Evolutionary conservation across 345 rosid genomes (phyloP).

Genomic region (Erodium maritimum): DNA sequence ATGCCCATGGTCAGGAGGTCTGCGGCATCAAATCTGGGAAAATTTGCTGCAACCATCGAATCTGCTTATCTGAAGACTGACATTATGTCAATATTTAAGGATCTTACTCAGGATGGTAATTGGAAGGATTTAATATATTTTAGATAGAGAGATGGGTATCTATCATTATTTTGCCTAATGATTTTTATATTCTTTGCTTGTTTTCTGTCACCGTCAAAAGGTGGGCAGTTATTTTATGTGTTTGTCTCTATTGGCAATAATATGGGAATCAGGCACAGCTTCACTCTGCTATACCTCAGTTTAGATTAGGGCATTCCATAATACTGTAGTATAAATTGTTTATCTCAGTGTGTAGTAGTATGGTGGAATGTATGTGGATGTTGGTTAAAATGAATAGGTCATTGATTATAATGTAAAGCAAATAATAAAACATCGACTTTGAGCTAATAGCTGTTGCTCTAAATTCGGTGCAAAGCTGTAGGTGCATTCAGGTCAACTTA

Average conservation of each 20-base stretch:
- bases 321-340: too few relatives aligned
- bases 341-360: too few relatives aligned
- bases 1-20: constrained; percentile 99
- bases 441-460: too few relatives aligned
- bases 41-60: constrained; percentile 90
- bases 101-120: constrained; percentile 93
- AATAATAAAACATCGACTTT: not conserved
- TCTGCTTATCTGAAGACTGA: constrained; percentile 70
- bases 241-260: not conserved
- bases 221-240: not conserved
- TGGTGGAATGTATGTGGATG: too few relatives aligned
- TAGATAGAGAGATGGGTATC: not conserved
- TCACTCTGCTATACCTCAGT: not conserved
- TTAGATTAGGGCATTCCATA: too few relatives aligned
- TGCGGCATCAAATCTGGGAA: constrained; percentile 85
- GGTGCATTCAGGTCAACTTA: too few relatives aligned
- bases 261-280: not conserved
- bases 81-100: constrained; percentile 80
- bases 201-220: too few relatives aligned
- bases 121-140: not conserved
- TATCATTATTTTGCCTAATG: not conserved
- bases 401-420: not conserved
- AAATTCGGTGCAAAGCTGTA: too few relatives aligned
- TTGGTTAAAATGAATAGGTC: not conserved
- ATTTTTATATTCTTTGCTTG: not conserved